These are phyloP conservation scores for Nemania bipapillata DNA, from an alignment of 2,329 filamentous ascomycete species.

Conservation along the genomic window DNA sequence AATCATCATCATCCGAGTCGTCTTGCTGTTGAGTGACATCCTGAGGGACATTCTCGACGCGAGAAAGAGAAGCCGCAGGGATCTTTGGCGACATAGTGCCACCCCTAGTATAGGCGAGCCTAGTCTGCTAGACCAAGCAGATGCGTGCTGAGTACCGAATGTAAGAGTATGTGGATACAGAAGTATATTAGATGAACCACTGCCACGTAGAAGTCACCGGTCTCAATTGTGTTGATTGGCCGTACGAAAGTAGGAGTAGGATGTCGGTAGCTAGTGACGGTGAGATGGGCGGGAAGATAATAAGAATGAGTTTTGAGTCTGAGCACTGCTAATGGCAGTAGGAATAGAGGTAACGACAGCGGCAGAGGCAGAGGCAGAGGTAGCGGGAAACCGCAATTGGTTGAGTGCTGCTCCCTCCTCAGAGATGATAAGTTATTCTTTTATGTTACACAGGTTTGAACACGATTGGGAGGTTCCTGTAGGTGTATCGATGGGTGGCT, in stretches of 20 bases:
- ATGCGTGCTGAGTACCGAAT: neutral
- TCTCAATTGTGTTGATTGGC: neutral
- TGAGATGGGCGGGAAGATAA: neutral
- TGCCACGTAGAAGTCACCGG: neutral
- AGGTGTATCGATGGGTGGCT: neutral
- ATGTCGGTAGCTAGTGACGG: neutral
- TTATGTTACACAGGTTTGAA: neutral
- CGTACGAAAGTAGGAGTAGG: too few species aligned
- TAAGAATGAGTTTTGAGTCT: too few species aligned
- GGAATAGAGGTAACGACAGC: neutral
- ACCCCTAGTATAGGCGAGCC: neutral
- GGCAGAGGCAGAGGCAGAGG: too few species aligned
- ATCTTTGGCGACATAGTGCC: slow-evolving; percentile 20
- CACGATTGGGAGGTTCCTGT: neutral
- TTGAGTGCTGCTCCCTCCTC: neutral
- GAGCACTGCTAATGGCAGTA: too few species aligned
- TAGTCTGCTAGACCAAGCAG: neutral
- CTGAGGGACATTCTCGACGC: neutral
- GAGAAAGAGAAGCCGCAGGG: slow-evolving; percentile 10
- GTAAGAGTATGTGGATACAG: neutral
- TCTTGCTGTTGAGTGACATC: slow-evolving; percentile 12
- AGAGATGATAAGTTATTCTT: slow-evolving; percentile 1
- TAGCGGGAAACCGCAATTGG: neutral
- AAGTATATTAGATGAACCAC: neutral
- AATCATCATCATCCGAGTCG: slow-evolving; percentile 59